Percentiles rank a stretch among this genome's conserved stretches.
These are phyloP conservation scores for Lepidium aucheri DNA, from an alignment of 345 rosid species.

Conservation along the genomic window DNA sequence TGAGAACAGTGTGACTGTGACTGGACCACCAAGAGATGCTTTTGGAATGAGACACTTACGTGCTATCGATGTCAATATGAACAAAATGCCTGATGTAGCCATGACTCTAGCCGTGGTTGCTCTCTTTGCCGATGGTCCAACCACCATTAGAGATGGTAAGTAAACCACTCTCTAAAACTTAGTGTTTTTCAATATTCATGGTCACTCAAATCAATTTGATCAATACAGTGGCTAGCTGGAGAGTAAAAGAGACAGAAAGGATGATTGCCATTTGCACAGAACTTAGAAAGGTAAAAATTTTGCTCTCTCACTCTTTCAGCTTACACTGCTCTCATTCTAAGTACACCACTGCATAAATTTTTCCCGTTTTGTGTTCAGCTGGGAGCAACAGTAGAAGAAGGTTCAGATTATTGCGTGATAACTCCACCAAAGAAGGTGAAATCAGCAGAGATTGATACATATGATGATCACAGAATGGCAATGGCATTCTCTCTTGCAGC, in stretches of 20 bases:
- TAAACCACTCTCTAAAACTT: not conserved
- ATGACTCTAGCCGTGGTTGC: conserved; percentile 98
- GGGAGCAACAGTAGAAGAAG: conserved; percentile 98
- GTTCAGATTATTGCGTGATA: conserved; percentile 88
- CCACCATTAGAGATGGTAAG: conserved; percentile 92
- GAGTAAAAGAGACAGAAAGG: conserved; percentile 96
- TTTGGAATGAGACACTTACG: conserved; percentile 61
- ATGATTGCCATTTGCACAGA: conserved; percentile 98
- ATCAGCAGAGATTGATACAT: conserved; percentile 73
- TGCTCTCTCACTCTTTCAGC: not conserved
- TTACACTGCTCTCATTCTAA: not conserved
- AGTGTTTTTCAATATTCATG: not conserved
- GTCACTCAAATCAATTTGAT: not conserved
- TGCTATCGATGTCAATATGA: conserved; percentile 90
- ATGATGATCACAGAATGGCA: conserved; percentile 98
- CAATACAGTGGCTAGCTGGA: conserved; percentile 90
- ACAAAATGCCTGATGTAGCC: conserved; percentile 99
- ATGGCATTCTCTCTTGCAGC: conserved; percentile 98
- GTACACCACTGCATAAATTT: not conserved
- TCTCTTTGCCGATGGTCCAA: conserved; percentile 86
- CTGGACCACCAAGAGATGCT: conserved; percentile 76
- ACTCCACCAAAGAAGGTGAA: conserved; percentile 84
- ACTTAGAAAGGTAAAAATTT: conserved; percentile 54
- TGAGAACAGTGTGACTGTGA: conserved; percentile 84
- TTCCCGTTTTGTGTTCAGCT: conserved; percentile 40